Conservation (phyloP, 768 basidiomycete genomes). For the Inosperma sp. region DNA sequence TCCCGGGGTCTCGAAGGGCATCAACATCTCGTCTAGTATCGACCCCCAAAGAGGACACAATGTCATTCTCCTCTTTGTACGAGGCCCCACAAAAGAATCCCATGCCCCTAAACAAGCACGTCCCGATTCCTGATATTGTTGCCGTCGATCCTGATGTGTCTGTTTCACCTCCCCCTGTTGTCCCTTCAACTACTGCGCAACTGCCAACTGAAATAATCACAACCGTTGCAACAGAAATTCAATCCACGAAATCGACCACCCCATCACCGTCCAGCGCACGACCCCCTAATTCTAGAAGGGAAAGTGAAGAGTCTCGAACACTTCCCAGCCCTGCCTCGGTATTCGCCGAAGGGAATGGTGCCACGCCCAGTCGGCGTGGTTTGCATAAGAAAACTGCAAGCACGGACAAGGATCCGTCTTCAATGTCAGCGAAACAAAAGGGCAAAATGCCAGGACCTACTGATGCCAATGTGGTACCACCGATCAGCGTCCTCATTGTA, state of each 20-base stretch:
- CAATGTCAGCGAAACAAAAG: constrained; percentile 41
- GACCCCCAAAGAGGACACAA: constrained; percentile 18
- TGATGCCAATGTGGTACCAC: constrained; percentile 81
- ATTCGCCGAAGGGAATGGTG: constrained; percentile 11
- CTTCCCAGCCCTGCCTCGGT: background rate
- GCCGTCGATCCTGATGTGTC: constrained; percentile 3
- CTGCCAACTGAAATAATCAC: constrained; percentile 1
- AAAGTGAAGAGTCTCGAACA: constrained; percentile 14
- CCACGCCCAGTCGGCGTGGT: constrained; percentile 7
- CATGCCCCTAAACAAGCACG: constrained; percentile 8
- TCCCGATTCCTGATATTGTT: background rate
- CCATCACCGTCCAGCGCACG: background rate
- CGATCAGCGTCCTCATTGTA: constrained; percentile 96
- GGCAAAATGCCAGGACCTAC: constrained; percentile 38
- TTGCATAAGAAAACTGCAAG: constrained; percentile 19
- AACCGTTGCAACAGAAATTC: background rate
- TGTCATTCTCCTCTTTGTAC: constrained; percentile 34
- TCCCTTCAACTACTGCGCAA: background rate
- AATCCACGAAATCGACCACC: constrained; percentile 2
- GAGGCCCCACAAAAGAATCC: constrained; percentile 11
- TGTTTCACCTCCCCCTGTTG: constrained; percentile 1
- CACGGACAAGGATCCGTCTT: constrained; percentile 25
- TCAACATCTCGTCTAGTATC: constrained; percentile 27
- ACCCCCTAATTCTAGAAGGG: constrained; percentile 14
- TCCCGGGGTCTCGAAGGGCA: constrained; percentile 25